Evolutionary conservation across 805 yeast species (phyloP).

Genomic region (Ogataea pignaliae): DNA sequence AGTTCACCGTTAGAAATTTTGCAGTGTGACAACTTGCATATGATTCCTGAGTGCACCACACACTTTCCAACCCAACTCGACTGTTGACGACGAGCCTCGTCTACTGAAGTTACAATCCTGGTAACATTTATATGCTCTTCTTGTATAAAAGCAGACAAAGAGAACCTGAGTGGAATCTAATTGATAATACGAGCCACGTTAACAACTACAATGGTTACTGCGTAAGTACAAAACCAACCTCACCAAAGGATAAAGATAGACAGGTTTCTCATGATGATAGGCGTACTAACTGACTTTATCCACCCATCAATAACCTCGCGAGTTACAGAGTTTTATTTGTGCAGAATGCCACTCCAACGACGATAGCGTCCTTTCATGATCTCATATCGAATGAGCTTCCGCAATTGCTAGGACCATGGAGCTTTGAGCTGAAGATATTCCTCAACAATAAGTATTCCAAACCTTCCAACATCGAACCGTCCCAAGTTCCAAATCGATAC

Average conservation of each 20-base stretch:
- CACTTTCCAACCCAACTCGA: no score
- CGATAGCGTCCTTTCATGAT: constrained; percentile 69
- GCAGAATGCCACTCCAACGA: constrained; percentile 47
- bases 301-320: background rate
- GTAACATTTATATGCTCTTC: no score
- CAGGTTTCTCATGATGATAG: no score
- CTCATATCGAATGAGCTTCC: constrained; percentile 66
- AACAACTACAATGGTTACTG: constrained; percentile 27
- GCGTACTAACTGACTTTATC: constrained; percentile 1
- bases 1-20: background rate
- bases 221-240: constrained; percentile 19
- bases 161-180: no score
- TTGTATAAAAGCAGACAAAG: no score
- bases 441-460: constrained; percentile 54
- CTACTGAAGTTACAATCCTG: no score
- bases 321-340: constrained; percentile 34
- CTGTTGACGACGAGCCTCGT: no score
- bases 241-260: background rate
- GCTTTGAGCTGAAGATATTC: constrained; percentile 62
- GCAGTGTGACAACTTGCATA: no score
- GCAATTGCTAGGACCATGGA: constrained; percentile 58
- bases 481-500: constrained; percentile 38
- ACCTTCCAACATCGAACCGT: constrained; percentile 33
- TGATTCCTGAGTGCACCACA: no score
- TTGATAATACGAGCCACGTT: no score